Evolutionary conservation across 106 monocot genomes (phyloP), one percentile per base, ranked within the genome.

Genomic region (Apostasia shenzhenica): DNA sequence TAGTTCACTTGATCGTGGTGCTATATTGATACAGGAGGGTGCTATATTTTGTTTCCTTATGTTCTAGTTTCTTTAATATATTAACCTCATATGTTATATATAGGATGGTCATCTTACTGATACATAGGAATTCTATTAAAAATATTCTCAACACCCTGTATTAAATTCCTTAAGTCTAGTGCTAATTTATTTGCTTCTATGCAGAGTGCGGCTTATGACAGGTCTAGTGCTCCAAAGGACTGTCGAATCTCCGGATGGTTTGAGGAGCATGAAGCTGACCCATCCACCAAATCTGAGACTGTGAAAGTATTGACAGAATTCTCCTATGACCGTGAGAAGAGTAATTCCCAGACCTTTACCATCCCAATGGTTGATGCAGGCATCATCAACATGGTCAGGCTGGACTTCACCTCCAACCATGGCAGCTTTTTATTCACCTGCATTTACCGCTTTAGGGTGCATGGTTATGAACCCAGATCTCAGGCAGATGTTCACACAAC

Each of bases 121-220:
- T 26, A 26, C 26, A 26, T 26, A 26, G 26, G 26, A 26, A 26
- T 26, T 26, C 26, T 26, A 26, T 26, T 26, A 26, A 26, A 26
- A 26, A 26, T 26, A 26, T 26, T 26, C 26, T 26, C 26, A 26
- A 26, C 26, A 26, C 26, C 26, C 26, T 26, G 26, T 26, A 26
- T 26, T 26, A 26, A 26, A 26, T 26, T 26, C 26, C 26, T 26
- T 26, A 26, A 26, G 26, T 26, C 26, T 26, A 26, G 26, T 26
- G 26, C 26, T 26, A 26, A 26, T 26, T 26, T 26, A 0, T 26
- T 26, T 26, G 26, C 26, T 65, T 65, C 5, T 37, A 1, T 83
- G 80, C 86, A 95, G 95, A 95, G 86, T 50, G 91, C 91, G 48
- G 88, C 95, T 2, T 95, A 78, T 61, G 95, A 95, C 78, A 63